Conservation (phyloP, 192 early-diverging fungal species). For the Coemansia sp. region DNA sequence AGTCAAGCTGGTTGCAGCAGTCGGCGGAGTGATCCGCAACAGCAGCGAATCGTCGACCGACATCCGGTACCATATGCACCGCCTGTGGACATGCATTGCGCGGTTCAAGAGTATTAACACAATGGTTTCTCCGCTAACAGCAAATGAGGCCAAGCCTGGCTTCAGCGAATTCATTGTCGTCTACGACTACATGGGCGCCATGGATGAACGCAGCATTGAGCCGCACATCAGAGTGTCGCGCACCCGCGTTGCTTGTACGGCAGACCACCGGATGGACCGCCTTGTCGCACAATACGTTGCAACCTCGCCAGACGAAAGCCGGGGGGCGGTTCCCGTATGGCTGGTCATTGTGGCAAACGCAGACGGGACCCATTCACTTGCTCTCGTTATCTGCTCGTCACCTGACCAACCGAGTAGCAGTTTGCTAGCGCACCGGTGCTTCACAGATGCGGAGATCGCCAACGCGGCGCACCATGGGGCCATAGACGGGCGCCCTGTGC, state of each 20-base stretch:
- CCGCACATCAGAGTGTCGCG: conserved; percentile 33
- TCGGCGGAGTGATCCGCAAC: conserved; percentile 37
- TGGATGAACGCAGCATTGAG: conserved; percentile 26
- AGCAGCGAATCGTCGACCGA: conserved; percentile 1
- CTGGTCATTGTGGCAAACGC: conserved; percentile 17
- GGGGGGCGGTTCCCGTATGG: conserved; percentile 37
- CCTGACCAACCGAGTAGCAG: background rate
- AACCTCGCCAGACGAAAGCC: conserved; percentile 19
- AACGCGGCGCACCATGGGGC: conserved; percentile 3
- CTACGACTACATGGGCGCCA: conserved; percentile 16
- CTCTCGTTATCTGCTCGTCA: conserved; percentile 23
- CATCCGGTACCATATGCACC: conserved; percentile 43
- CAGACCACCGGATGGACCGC: background rate
- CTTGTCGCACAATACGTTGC: conserved; percentile 32
- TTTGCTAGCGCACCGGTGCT: conserved; percentile 7
- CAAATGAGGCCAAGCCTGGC: background rate
- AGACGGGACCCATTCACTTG: conserved; percentile 34
- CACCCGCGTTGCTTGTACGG: conserved; percentile 11
- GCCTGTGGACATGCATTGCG: conserved; percentile 46
- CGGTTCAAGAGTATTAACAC: conserved; percentile 10
- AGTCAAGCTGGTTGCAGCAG: conserved; percentile 39
- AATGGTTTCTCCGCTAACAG: conserved; percentile 10
- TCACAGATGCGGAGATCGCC: conserved; percentile 9
- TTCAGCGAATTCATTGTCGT: conserved; percentile 52
- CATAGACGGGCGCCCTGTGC: conserved; percentile 8